Percentiles rank a stretch among this genome's conserved stretches.
These are phyloP conservation scores for Stephanodiscus triporus DNA, from an alignment of 108 stramenopile genomes.

Conservation along the genomic window DNA sequence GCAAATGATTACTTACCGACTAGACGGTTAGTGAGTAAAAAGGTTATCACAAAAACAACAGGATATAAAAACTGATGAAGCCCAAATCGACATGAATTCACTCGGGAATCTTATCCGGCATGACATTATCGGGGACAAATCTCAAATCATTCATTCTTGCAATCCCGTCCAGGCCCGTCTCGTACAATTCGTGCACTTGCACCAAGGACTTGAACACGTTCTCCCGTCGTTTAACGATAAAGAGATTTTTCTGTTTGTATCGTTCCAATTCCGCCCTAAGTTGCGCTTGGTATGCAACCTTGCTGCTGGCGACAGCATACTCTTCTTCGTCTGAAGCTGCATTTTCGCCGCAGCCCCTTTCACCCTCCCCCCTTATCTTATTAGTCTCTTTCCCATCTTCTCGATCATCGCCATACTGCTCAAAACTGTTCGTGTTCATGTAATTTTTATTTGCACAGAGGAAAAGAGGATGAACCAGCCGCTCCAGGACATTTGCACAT, in stretches of 20 bases:
- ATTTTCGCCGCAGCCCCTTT: neutral
- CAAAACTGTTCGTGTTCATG: neutral
- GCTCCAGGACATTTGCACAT: slow-evolving; percentile 14
- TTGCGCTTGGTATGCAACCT: neutral
- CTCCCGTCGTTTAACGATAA: slow-evolving; percentile 15
- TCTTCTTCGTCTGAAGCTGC: neutral
- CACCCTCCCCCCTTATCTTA: neutral
- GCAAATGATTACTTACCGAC: too few species aligned
- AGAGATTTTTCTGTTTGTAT: slow-evolving; percentile 30
- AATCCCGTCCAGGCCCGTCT: slow-evolving; percentile 41
- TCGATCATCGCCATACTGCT: neutral
- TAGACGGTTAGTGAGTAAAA: too few species aligned
- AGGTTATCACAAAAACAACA: too few species aligned
- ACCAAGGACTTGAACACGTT: too few species aligned
- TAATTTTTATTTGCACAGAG: neutral
- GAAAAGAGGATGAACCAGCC: slow-evolving; percentile 24
- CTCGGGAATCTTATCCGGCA: slow-evolving; percentile 25
- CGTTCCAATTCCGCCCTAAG: slow-evolving; percentile 29
- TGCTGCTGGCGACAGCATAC: neutral
- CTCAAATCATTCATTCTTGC: slow-evolving; percentile 32
- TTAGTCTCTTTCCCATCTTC: neutral
- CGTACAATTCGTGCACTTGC: slow-evolving; percentile 37
- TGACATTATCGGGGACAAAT: slow-evolving; percentile 44
- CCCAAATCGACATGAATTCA: neutral
- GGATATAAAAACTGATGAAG: too few species aligned